Conservation (phyloP, 2,329 filamentous ascomycete species). For the Cyphellophora europaea region DNA sequence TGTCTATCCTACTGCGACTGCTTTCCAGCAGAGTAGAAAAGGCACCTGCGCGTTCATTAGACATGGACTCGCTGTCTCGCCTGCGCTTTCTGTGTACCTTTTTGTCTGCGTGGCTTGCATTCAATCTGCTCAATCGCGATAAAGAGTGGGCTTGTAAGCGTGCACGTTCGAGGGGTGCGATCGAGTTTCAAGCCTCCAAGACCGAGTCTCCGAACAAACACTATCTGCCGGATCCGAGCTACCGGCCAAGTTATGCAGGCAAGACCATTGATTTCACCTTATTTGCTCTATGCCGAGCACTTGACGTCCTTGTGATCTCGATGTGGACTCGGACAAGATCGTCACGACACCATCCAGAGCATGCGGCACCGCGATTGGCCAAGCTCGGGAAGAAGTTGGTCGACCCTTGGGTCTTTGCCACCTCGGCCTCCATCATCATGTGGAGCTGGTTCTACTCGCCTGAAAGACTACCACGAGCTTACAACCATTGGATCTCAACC, state of each 20-base stretch:
- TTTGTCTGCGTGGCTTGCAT: conserved; percentile 40
- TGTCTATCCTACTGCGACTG: conserved; percentile 20
- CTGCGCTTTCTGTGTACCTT: conserved; percentile 35
- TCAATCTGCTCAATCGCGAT: conserved; percentile 36
- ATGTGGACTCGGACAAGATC: conserved; percentile 47
- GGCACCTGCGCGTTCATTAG: conserved; percentile 15
- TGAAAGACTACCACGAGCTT: conserved; percentile 58
- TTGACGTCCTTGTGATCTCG: conserved; percentile 61
- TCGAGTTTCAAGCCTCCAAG: conserved; percentile 4
- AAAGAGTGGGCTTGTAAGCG: conserved; percentile 15
- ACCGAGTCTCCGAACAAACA: conserved; percentile 10
- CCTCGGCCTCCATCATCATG: conserved; percentile 70
- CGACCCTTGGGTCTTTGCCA: conserved; percentile 64
- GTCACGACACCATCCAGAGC: conserved; percentile 10
- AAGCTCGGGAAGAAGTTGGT: conserved; percentile 33
- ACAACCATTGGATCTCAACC: conserved; percentile 73
- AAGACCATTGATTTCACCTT: conserved; percentile 73
- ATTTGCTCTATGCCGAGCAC: conserved; percentile 63
- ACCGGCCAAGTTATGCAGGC: conserved; percentile 45
- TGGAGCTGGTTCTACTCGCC: conserved; percentile 81
- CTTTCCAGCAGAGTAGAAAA: no score
- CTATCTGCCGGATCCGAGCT: conserved; percentile 10
- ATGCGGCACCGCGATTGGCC: conserved; percentile 27
- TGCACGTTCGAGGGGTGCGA: conserved; percentile 8
- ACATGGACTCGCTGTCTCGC: conserved; percentile 2